These are phyloP conservation scores for Serendipita sp. DNA, from an alignment of 768 basidiomycete species.

Conservation along the genomic window DNA sequence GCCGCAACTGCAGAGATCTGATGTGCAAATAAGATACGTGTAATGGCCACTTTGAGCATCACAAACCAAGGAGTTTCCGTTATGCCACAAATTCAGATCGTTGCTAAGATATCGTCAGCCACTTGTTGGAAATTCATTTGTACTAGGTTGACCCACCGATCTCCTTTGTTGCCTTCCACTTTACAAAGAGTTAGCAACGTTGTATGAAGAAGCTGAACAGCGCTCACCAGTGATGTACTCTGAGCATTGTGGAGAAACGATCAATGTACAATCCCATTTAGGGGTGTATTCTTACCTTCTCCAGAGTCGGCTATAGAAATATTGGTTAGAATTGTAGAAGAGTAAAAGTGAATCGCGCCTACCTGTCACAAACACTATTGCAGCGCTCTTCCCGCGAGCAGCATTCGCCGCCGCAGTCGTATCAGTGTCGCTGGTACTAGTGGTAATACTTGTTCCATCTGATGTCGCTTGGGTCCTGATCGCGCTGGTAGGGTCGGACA, in stretches of 20 bases:
- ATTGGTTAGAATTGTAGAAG: background rate
- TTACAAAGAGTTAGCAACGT: background rate
- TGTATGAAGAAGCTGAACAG: background rate
- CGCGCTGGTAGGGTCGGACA: conserved; percentile 26
- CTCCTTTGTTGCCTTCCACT: conserved; percentile 44
- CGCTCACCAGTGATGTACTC: conserved; percentile 4
- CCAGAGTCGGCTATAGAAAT: background rate
- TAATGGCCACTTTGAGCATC: background rate
- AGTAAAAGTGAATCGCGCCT: background rate
- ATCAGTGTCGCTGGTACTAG: conserved; percentile 35
- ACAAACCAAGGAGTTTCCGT: conserved; percentile 24
- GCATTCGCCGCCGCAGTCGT: conserved; percentile 26
- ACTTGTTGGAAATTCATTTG: background rate
- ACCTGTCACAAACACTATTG: conserved; percentile 32
- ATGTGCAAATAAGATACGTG: background rate
- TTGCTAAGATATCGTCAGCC: conserved; percentile 18
- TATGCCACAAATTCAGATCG: conserved; percentile 34
- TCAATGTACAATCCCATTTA: background rate
- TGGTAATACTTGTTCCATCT: conserved; percentile 27
- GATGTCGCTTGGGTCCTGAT: conserved; percentile 26
- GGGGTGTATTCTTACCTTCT: background rate
- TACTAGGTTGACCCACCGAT: conserved; percentile 15
- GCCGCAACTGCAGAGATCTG: conserved; percentile 38
- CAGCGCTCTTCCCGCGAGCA: conserved; percentile 29
- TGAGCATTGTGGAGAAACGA: background rate